Conservation (phyloP, 2,329 filamentous ascomycete species). For the Hypoxylon sp. region DNA sequence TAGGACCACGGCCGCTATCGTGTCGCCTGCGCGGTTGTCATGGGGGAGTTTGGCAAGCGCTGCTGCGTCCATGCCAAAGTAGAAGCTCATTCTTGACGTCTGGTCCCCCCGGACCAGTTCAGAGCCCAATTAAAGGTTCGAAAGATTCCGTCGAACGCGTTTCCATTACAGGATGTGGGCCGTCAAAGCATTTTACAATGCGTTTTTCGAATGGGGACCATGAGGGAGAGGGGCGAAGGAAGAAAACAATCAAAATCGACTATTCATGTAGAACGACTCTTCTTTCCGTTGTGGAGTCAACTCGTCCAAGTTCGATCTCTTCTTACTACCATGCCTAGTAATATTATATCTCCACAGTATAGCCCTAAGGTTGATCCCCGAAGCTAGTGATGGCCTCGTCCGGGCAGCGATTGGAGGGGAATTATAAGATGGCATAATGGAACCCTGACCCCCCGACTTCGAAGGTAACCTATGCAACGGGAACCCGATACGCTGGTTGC, state of each 20-base stretch:
- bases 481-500: slow-evolving; percentile 29
- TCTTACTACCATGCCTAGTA: slow-evolving; percentile 11
- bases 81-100: slow-evolving; percentile 14
- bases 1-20: slow-evolving; percentile 38
- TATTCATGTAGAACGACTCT: slow-evolving; percentile 14
- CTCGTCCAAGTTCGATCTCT: slow-evolving; percentile 14
- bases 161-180: slow-evolving; percentile 34
- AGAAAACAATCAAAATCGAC: slow-evolving; percentile 10
- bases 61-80: slow-evolving; percentile 4
- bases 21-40: slow-evolving; percentile 33
- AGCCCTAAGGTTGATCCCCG: slow-evolving; percentile 26
- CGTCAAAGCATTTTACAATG: slow-evolving; percentile 21
- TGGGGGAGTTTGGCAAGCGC: slow-evolving; percentile 29
- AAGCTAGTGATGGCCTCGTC: slow-evolving; percentile 22
- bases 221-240: slow-evolving; percentile 6
- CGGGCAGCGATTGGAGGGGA: slow-evolving; percentile 29
- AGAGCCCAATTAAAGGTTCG: slow-evolving; percentile 22
- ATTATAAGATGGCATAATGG: slow-evolving; percentile 26
- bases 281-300: slow-evolving; percentile 26
- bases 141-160: slow-evolving; percentile 16
- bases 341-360: slow-evolving; percentile 24
- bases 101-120: slow-evolving; percentile 8
- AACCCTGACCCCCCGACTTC: slow-evolving; percentile 9
- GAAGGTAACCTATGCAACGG: slow-evolving; percentile 28
- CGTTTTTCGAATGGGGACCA: slow-evolving; percentile 2